A percentile compares a stretch with the other conserved stretches of the same genome.
phyloP scores from a whole-genome alignment of 331 rosid genomes.

The Dryas integrifolia region DNA sequence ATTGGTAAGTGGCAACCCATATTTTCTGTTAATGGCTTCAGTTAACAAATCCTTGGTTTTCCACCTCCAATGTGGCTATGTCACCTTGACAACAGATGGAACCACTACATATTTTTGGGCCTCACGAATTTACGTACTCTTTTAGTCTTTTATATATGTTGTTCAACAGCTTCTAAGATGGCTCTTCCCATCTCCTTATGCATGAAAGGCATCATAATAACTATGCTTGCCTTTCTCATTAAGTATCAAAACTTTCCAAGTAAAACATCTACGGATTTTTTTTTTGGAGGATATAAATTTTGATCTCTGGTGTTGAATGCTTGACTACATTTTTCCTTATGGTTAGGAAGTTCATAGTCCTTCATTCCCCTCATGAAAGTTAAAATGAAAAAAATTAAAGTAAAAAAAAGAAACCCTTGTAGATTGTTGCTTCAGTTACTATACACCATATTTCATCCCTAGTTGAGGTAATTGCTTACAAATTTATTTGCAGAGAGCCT shows the following conservation, averaged over 20 bases:
- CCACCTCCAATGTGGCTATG: neutral
- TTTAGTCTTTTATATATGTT: neutral
- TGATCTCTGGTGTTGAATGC: neutral
- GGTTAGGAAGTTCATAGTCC: neutral
- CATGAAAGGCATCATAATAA: neutral
- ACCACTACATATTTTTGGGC: neutral
- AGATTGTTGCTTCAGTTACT: neutral
- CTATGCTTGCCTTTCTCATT: neutral
- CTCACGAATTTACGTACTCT: neutral
- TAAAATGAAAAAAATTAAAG: too few species aligned
- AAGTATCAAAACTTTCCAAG: neutral
- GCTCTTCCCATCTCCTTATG: neutral
- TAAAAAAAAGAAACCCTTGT: too few species aligned
- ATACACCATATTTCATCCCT: neutral
- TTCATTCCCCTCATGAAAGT: too few species aligned
- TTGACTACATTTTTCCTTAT: neutral
- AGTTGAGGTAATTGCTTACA: neutral
- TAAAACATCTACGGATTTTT: neutral
- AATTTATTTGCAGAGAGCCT: conserved; percentile 24
- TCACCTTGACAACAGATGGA: neutral
- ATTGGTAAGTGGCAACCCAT: conserved; percentile 26
- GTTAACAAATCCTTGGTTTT: neutral
- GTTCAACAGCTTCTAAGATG: neutral
- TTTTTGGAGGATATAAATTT: neutral
- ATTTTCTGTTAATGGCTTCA: conserved; percentile 1